Evolutionary conservation across 495 filamentous ascomycete genomes (phyloP).

Genomic region (Platismatia glauca): DNA sequence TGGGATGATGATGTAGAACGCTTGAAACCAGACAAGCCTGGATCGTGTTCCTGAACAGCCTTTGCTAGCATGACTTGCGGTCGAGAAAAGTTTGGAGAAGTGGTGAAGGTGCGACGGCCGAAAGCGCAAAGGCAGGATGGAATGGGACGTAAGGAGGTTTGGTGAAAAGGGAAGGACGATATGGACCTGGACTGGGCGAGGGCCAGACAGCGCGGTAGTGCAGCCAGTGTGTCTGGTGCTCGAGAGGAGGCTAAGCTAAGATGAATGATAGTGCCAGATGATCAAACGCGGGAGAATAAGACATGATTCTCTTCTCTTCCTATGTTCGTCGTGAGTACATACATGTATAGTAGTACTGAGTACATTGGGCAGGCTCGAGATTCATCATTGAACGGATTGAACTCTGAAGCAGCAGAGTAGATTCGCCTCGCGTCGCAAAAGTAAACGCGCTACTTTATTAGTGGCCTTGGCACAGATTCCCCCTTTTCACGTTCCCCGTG

Average conservation of each 20-base stretch:
- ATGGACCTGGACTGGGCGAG: constrained; percentile 6
- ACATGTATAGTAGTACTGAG: no score
- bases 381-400: no score
- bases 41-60: constrained; percentile 20
- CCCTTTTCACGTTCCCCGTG: no score
- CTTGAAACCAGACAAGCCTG: constrained; percentile 3
- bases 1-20: constrained; percentile 13
- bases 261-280: not conserved
- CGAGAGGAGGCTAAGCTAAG: not conserved
- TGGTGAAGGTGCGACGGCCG: constrained; percentile 13
- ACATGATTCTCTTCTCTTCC: not conserved
- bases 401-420: no score
- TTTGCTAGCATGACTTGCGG: constrained; percentile 21
- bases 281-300: not conserved
- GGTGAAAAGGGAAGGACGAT: not conserved
- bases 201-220: constrained; percentile 26
- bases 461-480: not conserved
- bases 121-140: constrained; percentile 10
- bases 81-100: constrained; percentile 7
- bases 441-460: constrained; percentile 15
- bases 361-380: no score
- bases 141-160: constrained; percentile 23
- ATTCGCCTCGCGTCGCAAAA: constrained; percentile 1
- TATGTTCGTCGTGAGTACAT: no score
- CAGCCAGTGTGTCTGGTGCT: constrained; percentile 19